Evolutionary conservation across 2,329 filamentous ascomycete species (phyloP), one percentile per base, ranked within the genome.

Genomic region (Fusarium redolens): DNA sequence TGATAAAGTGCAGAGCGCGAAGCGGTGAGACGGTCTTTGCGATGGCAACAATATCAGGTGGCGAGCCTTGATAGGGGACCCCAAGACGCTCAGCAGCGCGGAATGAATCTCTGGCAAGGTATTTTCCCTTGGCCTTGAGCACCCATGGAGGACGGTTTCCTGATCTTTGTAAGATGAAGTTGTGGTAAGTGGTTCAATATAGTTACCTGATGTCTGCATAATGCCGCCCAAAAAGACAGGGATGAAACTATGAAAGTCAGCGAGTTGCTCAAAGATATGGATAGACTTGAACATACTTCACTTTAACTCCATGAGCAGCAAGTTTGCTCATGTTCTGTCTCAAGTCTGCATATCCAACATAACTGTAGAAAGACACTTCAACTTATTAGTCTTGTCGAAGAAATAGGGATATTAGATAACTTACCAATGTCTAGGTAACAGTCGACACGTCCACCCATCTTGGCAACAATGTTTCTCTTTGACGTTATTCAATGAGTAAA

Each of bases 131-230:
- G 47, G 89, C 90, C 4, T 90, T 88, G 35, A 93, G 84, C 0
- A 85, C 85, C 92, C 92, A 95, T 2, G 93, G 93, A 1, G 93
- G 93, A 72, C 89, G 89, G 80, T 96, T 96, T 55, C 92, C 92
- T 89, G 3, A n/a, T 41, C 25, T 30, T 25, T 61, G 45, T 72
- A 13, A 75, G 71, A 44, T 22, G 22, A 15, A 20, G 25, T 45
- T 28, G 18, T 28, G 7, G 12, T n/a, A 11, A 5, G 18, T 10
- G 38, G 18, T 14, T 66, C 11, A 17, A 11, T 20, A 20, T 37
- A 44, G 33, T 65, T 81, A 90, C 89, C 89, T 48, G 87, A 87
- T 25, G 84, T 86, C 40, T 85, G 83, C 78, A 91, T 92, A 77
- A 93, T 89, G 50, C 87, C 92, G 31, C 90, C 91, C 18, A 96